These are phyloP conservation scores for Sphaerosporella brunnea DNA, from an alignment of 495 filamentous ascomycete species.

Conservation along the genomic window DNA sequence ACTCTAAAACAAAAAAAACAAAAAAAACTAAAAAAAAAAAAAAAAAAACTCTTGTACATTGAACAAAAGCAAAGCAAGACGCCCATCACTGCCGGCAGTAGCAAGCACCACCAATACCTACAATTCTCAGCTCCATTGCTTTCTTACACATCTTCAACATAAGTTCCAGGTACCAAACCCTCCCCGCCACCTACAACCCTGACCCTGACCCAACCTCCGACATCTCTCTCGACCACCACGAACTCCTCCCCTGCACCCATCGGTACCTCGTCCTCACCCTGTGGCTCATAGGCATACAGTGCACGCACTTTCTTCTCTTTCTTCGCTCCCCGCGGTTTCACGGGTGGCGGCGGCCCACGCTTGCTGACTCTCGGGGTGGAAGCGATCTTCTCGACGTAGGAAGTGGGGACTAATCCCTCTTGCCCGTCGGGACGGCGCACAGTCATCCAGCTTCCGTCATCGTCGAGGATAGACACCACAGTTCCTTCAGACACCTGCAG, in stretches of 20 bases:
- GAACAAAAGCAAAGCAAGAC: no score
- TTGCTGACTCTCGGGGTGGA: neutral
- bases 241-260: constrained; percentile 64
- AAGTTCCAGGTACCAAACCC: constrained; percentile 74
- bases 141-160: constrained; percentile 41
- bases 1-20: no score
- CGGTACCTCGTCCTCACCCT: constrained; percentile 59
- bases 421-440: neutral
- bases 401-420: constrained; percentile 4
- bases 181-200: constrained; percentile 45
- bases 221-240: constrained; percentile 67
- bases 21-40: no score
- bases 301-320: constrained; percentile 44
- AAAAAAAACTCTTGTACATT: no score
- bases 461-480: constrained; percentile 25
- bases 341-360: constrained; percentile 6
- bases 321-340: constrained; percentile 4
- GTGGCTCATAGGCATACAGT: constrained; percentile 70
- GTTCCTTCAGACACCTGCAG: constrained; percentile 20
- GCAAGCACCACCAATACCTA: neutral
- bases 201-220: constrained; percentile 85
- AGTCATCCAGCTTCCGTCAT: constrained; percentile 26
- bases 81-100: no score
- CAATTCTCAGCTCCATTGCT: no score
- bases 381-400: constrained; percentile 4